Conservation (phyloP, 1,139 yeast genomes). For the Blastobotrys raffinosifermentans region DNA sequence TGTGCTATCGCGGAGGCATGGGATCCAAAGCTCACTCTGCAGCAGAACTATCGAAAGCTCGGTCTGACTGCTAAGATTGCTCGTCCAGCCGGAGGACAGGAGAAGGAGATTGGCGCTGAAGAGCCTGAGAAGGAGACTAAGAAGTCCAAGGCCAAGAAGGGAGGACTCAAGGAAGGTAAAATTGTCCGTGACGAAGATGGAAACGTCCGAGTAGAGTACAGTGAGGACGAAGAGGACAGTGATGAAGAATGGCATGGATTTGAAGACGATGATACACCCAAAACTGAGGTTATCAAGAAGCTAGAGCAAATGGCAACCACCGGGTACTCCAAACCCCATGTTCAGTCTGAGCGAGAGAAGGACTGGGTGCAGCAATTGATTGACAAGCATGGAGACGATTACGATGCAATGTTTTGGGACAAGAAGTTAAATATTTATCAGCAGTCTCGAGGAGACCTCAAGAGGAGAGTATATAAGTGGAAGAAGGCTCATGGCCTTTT, state of each 20-base stretch:
- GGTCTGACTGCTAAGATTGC: slow-evolving; percentile 70
- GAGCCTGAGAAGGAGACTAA: slow-evolving; percentile 29
- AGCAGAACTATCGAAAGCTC: slow-evolving; percentile 66
- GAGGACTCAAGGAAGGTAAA: slow-evolving; percentile 69
- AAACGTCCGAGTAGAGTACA: slow-evolving; percentile 56
- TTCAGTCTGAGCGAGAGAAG: slow-evolving; percentile 64
- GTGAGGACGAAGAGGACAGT: slow-evolving; percentile 25
- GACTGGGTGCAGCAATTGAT: slow-evolving; percentile 64
- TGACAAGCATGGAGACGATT: slow-evolving; percentile 82
- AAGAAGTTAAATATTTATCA: slow-evolving; percentile 75
- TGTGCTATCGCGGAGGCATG: slow-evolving; percentile 69
- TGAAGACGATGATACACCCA: slow-evolving; percentile 16
- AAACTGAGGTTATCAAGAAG: slow-evolving; percentile 51
- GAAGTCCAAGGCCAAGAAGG: slow-evolving; percentile 43
- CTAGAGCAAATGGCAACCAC: slow-evolving; percentile 63
- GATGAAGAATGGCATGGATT: slow-evolving; percentile 25
- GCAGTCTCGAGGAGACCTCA: slow-evolving; percentile 79
- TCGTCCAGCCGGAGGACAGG: slow-evolving; percentile 42
- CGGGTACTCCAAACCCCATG: slow-evolving; percentile 48
- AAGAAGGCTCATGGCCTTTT: slow-evolving; percentile 39
- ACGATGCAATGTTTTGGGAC: slow-evolving; percentile 88
- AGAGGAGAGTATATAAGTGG: slow-evolving; percentile 63
- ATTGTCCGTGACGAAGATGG: slow-evolving; percentile 71
- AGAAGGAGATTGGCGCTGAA: slow-evolving; percentile 34
- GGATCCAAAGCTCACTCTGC: slow-evolving; percentile 76